phyloP scores from a whole-genome alignment of 352 stramenopile genomes.

The Phytopythium aichiense region DNA sequence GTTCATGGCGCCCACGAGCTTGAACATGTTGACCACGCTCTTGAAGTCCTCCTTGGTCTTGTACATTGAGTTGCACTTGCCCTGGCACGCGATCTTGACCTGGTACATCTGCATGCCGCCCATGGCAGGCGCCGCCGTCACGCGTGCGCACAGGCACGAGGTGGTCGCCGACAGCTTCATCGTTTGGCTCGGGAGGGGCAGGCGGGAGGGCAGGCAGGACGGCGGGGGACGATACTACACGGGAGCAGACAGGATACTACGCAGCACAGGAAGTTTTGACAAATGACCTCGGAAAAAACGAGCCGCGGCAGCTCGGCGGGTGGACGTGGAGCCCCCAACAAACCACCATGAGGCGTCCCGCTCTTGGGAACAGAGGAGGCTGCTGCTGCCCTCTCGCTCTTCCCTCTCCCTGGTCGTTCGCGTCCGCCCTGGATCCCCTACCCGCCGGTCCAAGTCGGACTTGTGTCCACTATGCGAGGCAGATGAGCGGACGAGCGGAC shows the following conservation, averaged over 20 bases:
- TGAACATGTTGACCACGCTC: slow-evolving; percentile 79
- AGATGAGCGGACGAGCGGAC: background rate
- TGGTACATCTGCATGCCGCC: slow-evolving; percentile 80
- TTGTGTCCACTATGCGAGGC: background rate
- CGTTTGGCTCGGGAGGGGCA: background rate
- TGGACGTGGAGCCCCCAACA: too few species aligned
- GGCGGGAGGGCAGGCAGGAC: background rate
- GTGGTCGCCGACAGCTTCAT: slow-evolving; percentile 45
- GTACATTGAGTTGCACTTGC: slow-evolving; percentile 71
- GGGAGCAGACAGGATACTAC: background rate
- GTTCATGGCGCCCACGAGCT: slow-evolving; percentile 68
- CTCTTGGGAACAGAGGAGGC: too few species aligned
- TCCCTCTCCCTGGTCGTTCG: background rate
- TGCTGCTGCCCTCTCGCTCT: background rate
- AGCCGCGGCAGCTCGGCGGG: background rate
- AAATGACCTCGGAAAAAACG: background rate
- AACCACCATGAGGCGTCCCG: too few species aligned
- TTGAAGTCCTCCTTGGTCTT: slow-evolving; percentile 86
- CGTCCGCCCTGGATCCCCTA: slow-evolving; percentile 1
- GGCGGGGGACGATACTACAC: too few species aligned
- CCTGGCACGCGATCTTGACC: slow-evolving; percentile 72
- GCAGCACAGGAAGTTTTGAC: slow-evolving; percentile 6
- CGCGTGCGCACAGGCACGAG: slow-evolving; percentile 40
- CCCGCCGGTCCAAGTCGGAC: background rate
- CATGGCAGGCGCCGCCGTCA: slow-evolving; percentile 61